Percentiles rank a stretch among this genome's conserved stretches.
phyloP scores from a whole-genome alignment of 2,329 filamentous ascomycete species.

The Kalmusia sp. region DNA sequence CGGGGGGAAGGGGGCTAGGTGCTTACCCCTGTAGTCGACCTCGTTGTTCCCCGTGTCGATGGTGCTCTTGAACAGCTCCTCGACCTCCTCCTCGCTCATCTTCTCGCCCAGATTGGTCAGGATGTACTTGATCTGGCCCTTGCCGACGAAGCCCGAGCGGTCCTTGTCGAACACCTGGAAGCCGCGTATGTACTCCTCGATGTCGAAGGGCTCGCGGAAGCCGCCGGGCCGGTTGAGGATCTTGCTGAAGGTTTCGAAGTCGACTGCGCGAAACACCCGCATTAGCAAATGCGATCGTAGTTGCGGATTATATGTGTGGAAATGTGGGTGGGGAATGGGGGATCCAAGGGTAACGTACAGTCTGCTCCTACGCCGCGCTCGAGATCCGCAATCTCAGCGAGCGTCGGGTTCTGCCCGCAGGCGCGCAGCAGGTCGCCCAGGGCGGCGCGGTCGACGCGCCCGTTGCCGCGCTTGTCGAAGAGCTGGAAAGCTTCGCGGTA shows the following conservation, averaged over 20 bases:
- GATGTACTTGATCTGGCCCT: slow-evolving; percentile 97
- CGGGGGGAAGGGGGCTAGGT: neutral
- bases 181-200: slow-evolving; percentile 96
- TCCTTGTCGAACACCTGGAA: slow-evolving; percentile 99
- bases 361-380: slow-evolving; percentile 90
- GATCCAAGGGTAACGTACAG: slow-evolving; percentile 71
- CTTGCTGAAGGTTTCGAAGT: slow-evolving; percentile 96
- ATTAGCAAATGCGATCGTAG: no score
- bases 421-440: slow-evolving; percentile 94
- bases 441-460: slow-evolving; percentile 83
- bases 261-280: slow-evolving; percentile 70
- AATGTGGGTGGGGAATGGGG: no score
- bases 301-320: no score
- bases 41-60: slow-evolving; percentile 95
- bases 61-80: slow-evolving; percentile 91
- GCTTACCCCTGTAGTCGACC: slow-evolving; percentile 93
- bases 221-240: slow-evolving; percentile 96
- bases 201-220: slow-evolving; percentile 97
- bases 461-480: slow-evolving; percentile 98
- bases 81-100: slow-evolving; percentile 98
- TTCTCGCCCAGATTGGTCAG: slow-evolving; percentile 98
- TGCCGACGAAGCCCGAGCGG: slow-evolving; percentile 96
- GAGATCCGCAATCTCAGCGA: slow-evolving; percentile 89
- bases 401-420: slow-evolving; percentile 96
- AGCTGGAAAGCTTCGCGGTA: slow-evolving; percentile 99